These are phyloP conservation scores for Podaxis sp. DNA, from an alignment of 768 basidiomycete genomes.

Conservation along the genomic window DNA sequence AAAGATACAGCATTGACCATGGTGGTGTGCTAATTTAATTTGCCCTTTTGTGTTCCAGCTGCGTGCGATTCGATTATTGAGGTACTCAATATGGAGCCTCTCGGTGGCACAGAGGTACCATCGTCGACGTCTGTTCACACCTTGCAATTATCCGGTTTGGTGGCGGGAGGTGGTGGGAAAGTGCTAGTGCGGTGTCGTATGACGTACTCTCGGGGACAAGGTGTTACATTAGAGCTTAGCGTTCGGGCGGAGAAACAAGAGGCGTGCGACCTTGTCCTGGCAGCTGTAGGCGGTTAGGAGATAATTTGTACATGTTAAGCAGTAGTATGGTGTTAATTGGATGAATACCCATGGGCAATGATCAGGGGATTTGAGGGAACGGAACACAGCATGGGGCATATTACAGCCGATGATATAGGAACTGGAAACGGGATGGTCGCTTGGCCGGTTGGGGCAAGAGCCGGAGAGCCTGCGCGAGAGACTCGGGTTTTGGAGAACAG, in stretches of 20 bases:
- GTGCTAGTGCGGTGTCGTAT: slow-evolving; percentile 92
- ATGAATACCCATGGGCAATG: neutral
- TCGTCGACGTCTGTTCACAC: slow-evolving; percentile 88
- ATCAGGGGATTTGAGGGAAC: neutral
- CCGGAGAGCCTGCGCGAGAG: slow-evolving; percentile 1
- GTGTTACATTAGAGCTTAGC: slow-evolving; percentile 89
- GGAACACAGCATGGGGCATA: neutral
- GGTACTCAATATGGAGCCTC: slow-evolving; percentile 94
- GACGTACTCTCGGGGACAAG: slow-evolving; percentile 88
- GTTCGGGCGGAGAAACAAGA: slow-evolving; percentile 91
- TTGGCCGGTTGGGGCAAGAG: slow-evolving; percentile 1
- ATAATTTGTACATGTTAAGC: slow-evolving; percentile 1
- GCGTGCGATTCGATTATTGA: slow-evolving; percentile 96
- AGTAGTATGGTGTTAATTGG: neutral
- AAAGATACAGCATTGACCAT: slow-evolving; percentile 6
- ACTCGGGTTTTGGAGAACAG: slow-evolving; percentile 9
- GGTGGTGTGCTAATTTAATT: slow-evolving; percentile 11
- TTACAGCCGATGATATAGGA: slow-evolving; percentile 14
- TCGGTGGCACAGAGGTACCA: slow-evolving; percentile 88
- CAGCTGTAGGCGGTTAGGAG: slow-evolving; percentile 76
- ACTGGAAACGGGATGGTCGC: neutral
- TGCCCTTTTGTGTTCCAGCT: slow-evolving; percentile 47
- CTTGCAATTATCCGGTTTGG: slow-evolving; percentile 88
- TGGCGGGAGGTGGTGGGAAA: slow-evolving; percentile 93
- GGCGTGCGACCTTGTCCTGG: slow-evolving; percentile 83